These are phyloP conservation scores for Phytophthora crassamura DNA, from an alignment of 352 stramenopile genomes.

Conservation along the genomic window DNA sequence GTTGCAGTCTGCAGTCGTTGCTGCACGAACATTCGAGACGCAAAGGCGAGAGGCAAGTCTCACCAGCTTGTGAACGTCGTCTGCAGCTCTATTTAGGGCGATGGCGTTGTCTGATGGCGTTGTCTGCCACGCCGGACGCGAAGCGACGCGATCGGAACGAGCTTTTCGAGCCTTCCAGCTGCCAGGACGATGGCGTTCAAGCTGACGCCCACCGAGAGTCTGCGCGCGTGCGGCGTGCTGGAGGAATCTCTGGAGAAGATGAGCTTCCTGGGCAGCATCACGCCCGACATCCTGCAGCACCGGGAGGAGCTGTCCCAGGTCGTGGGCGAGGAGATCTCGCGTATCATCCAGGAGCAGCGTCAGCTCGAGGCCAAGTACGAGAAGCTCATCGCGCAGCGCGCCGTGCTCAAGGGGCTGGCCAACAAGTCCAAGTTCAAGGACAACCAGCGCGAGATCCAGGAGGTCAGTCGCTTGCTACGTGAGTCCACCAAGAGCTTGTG, in stretches of 20 bases:
- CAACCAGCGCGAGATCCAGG: conserved; percentile 93
- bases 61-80: too few species aligned
- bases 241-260: conserved; percentile 94
- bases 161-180: background rate
- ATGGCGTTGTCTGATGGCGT: background rate
- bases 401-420: conserved; percentile 87
- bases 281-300: conserved; percentile 92
- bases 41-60: background rate
- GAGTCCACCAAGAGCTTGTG: conserved; percentile 94
- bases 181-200: conserved; percentile 52
- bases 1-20: conserved; percentile 2
- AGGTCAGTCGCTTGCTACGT: conserved; percentile 88
- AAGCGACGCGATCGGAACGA: conserved; percentile 24
- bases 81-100: conserved; percentile 23
- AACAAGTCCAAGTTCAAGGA: conserved; percentile 96
- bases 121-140: conserved; percentile 5
- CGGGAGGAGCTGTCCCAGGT: conserved; percentile 92
- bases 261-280: conserved; percentile 91
- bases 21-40: conserved; percentile 12
- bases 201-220: conserved; percentile 68
- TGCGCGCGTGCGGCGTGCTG: conserved; percentile 80
- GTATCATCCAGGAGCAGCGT: conserved; percentile 93
- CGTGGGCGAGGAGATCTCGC: conserved; percentile 92
- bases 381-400: conserved; percentile 88
- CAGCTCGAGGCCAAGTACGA: conserved; percentile 90